phyloP scores from a whole-genome alignment of 176 grass and related monocot genomes.

The Cenchrus purpureus region DNA sequence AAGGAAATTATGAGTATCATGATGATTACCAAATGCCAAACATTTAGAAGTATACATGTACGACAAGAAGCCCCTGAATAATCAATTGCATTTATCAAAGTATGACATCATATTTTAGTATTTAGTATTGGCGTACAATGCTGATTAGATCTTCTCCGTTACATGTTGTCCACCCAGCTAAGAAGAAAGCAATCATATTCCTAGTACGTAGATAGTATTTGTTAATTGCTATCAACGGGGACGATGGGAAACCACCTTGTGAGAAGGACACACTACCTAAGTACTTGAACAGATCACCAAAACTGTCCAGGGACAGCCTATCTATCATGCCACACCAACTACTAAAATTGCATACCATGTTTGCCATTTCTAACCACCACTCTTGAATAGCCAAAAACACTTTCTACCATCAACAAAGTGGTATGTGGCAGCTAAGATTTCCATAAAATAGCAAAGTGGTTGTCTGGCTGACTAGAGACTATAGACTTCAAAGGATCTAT shows the following conservation, averaged over 20 bases:
- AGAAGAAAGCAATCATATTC: constrained; percentile 36
- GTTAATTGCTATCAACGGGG: constrained; percentile 29
- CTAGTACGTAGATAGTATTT: constrained; percentile 36
- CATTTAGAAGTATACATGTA: constrained; percentile 26
- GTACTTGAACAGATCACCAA: constrained; percentile 46
- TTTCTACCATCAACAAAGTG: constrained; percentile 28
- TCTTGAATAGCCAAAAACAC: constrained; percentile 36
- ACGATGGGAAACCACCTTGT: constrained; percentile 36
- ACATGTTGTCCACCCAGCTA: background rate
- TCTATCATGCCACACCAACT: constrained; percentile 54
- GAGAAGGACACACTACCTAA: constrained; percentile 54
- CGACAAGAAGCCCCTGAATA: constrained; percentile 1
- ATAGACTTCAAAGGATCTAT: constrained; percentile 34
- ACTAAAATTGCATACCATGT: constrained; percentile 33
- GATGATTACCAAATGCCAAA: background rate
- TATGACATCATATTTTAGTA: background rate
- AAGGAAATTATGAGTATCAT: constrained; percentile 5
- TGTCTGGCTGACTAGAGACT: background rate
- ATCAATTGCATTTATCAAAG: constrained; percentile 31
- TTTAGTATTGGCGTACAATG: too few species aligned
- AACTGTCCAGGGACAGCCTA: constrained; percentile 43
- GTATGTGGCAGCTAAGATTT: constrained; percentile 24
- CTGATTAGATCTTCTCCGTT: constrained; percentile 16
- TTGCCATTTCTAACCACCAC: constrained; percentile 49
- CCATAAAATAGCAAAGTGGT: constrained; percentile 35